These are phyloP conservation scores for Amylostereum chailletii DNA, from an alignment of 1,284 basidiomycete species.

Conservation along the genomic window DNA sequence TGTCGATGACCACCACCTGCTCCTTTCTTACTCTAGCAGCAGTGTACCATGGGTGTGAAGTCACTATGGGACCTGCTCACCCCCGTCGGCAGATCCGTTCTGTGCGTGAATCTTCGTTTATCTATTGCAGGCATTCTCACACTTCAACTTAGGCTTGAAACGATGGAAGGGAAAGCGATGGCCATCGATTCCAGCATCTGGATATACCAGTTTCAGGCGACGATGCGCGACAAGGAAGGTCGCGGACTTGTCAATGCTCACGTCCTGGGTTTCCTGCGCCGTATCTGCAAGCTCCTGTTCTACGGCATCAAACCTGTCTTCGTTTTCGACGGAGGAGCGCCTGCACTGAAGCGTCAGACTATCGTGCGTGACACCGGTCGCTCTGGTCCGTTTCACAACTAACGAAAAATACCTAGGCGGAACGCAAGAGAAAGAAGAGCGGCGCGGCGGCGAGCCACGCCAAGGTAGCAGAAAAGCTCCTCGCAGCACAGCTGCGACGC, in stretches of 20 bases:
- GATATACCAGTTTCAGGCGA: constrained; percentile 98
- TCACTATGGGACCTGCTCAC: constrained; percentile 88
- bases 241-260: constrained; percentile 89
- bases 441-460: constrained; percentile 81
- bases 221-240: constrained; percentile 97
- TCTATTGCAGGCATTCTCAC: constrained; percentile 8
- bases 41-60: constrained; percentile 81
- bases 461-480: constrained; percentile 82
- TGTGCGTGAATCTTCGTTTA: constrained; percentile 40
- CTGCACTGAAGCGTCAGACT: constrained; percentile 78
- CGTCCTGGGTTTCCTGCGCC: constrained; percentile 86
- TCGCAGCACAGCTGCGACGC: constrained; percentile 89
- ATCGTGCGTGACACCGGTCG: constrained; percentile 51
- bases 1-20: not conserved
- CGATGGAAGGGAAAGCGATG: constrained; percentile 82
- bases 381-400: not conserved
- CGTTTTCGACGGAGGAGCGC: constrained; percentile 94
- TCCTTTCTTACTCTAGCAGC: not conserved
- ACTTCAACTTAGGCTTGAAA: constrained; percentile 61
- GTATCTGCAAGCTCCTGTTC: constrained; percentile 92
- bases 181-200: constrained; percentile 99
- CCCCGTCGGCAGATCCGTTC: constrained; percentile 83
- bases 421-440: constrained; percentile 80
- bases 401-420: constrained; percentile 40
- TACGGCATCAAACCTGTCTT: constrained; percentile 97